Percentiles rank a stretch among this genome's conserved stretches.
These are phyloP conservation scores for Corymbia citriodora DNA, from an alignment of 441 rosid genomes.

Conservation along the genomic window DNA sequence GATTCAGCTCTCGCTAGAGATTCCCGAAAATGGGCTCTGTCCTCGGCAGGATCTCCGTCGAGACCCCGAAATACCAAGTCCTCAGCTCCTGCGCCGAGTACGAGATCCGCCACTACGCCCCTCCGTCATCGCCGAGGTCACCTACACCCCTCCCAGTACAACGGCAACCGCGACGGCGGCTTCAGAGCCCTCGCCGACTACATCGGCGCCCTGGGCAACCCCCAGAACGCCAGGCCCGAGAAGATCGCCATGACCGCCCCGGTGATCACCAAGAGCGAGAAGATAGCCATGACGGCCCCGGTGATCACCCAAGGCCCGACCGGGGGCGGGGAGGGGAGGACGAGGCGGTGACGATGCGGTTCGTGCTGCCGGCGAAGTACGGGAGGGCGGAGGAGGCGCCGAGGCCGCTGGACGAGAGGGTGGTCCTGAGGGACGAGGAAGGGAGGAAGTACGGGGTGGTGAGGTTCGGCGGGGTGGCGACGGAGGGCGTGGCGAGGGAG, in stretches of 20 bases:
- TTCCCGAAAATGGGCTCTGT: slow-evolving; percentile 57
- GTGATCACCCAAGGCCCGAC: slow-evolving; percentile 44
- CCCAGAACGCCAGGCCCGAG: slow-evolving; percentile 72
- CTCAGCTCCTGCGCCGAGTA: slow-evolving; percentile 39
- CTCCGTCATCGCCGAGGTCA: slow-evolving; percentile 61
- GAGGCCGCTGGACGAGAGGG: slow-evolving; percentile 76
- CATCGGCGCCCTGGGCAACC: slow-evolving; percentile 80
- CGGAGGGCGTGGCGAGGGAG: slow-evolving; percentile 56
- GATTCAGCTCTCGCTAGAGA: neutral
- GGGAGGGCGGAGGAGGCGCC: slow-evolving; percentile 79
- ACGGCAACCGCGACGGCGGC: slow-evolving; percentile 74
- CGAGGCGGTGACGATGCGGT: slow-evolving; percentile 81
- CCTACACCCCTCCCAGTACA: slow-evolving; percentile 52
- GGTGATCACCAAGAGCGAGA: slow-evolving; percentile 64
- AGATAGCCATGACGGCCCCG: slow-evolving; percentile 84
- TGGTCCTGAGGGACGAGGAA: slow-evolving; percentile 59
- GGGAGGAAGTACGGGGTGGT: slow-evolving; percentile 75
- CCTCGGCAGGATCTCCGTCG: slow-evolving; percentile 64
- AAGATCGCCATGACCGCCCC: slow-evolving; percentile 83
- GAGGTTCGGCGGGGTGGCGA: slow-evolving; percentile 59
- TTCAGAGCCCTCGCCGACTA: slow-evolving; percentile 69
- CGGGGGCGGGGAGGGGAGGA: slow-evolving; percentile 24
- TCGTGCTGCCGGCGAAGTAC: slow-evolving; percentile 67
- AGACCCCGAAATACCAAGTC: slow-evolving; percentile 64
- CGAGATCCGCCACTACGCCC: slow-evolving; percentile 76